Conservation (phyloP, 1,284 basidiomycete genomes). For the Ceratobasidium sp. region DNA sequence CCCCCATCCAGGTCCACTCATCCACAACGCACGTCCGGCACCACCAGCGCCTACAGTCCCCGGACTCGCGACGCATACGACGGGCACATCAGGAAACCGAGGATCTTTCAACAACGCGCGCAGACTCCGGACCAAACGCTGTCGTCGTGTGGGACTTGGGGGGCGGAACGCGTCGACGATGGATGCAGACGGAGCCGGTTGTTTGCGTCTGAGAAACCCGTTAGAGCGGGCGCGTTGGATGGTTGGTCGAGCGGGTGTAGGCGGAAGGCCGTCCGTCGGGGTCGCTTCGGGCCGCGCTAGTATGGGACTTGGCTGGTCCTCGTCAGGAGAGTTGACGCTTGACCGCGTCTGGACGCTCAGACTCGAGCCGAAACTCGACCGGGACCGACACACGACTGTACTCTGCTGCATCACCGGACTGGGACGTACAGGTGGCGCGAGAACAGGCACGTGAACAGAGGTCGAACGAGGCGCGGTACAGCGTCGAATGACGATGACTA, state of each 20-base stretch:
- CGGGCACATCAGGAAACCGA: constrained; percentile 38
- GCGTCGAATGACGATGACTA: constrained; percentile 13
- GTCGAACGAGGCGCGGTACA: constrained; percentile 33
- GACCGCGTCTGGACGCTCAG: neutral
- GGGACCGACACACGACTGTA: constrained; percentile 33
- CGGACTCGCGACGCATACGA: constrained; percentile 41
- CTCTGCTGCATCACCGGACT: constrained; percentile 31
- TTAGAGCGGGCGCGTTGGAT: neutral
- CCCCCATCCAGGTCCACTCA: constrained; percentile 18
- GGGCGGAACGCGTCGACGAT: constrained; percentile 21
- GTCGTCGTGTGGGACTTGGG: constrained; percentile 1
- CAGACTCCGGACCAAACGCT: constrained; percentile 26
- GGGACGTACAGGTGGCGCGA: constrained; percentile 23
- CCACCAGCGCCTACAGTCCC: constrained; percentile 24
- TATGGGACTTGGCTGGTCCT: constrained; percentile 7
- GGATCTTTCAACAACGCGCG: constrained; percentile 39
- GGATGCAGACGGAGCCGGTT: too few species aligned
- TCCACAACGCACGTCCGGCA: constrained; percentile 26
- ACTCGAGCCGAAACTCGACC: constrained; percentile 19
- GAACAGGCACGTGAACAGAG: constrained; percentile 18
- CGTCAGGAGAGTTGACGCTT: neutral
- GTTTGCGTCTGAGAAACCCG: constrained; percentile 18
- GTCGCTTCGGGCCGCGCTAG: constrained; percentile 15
- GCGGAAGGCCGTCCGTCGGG: constrained; percentile 9
- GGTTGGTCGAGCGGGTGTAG: constrained; percentile 20